phyloP scores from a whole-genome alignment of 164 flowering plant species.

The Vitis amurensis region DNA sequence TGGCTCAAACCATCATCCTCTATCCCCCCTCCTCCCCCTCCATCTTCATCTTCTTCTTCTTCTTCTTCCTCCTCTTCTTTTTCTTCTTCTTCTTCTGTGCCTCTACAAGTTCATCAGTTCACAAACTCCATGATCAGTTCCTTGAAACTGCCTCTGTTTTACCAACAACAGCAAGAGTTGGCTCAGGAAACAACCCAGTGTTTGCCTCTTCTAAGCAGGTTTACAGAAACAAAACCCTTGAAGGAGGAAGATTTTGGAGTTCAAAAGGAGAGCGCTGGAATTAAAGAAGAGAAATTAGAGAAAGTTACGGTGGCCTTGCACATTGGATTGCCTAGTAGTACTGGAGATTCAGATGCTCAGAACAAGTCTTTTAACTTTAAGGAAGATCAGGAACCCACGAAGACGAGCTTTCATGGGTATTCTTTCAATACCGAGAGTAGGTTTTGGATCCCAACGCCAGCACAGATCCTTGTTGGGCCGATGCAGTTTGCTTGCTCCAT shows the following conservation, averaged over 20 bases:
- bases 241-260: slow-evolving; percentile 30
- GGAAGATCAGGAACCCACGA: slow-evolving; percentile 12
- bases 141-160: slow-evolving; percentile 3
- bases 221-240: slow-evolving; percentile 38
- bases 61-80: slow-evolving; percentile 28
- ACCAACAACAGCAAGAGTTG: slow-evolving; percentile 2
- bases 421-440: slow-evolving; percentile 35
- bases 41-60: slow-evolving; percentile 23
- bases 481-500: slow-evolving; percentile 83
- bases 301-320: slow-evolving; percentile 59
- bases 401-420: slow-evolving; percentile 23
- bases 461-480: slow-evolving; percentile 88
- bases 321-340: slow-evolving; percentile 65
- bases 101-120: slow-evolving; percentile 8
- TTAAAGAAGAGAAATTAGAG: slow-evolving; percentile 39
- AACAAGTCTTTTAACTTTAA: slow-evolving; percentile 7
- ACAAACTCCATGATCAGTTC: slow-evolving; percentile 3
- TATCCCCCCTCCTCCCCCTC: slow-evolving; percentile 22
- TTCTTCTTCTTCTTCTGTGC: slow-evolving; percentile 14
- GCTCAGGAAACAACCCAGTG: slow-evolving; percentile 31
- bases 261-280: slow-evolving; percentile 9
- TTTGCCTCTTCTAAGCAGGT: slow-evolving; percentile 60
- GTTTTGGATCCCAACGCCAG: slow-evolving; percentile 92
- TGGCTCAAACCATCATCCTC: slow-evolving; percentile 69
- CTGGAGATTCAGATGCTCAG: slow-evolving; percentile 20